Percentiles rank a stretch among this genome's conserved stretches.
These are phyloP conservation scores for Aspergillus conjunctus DNA, from an alignment of 495 filamentous ascomycete genomes.

Conservation along the genomic window DNA sequence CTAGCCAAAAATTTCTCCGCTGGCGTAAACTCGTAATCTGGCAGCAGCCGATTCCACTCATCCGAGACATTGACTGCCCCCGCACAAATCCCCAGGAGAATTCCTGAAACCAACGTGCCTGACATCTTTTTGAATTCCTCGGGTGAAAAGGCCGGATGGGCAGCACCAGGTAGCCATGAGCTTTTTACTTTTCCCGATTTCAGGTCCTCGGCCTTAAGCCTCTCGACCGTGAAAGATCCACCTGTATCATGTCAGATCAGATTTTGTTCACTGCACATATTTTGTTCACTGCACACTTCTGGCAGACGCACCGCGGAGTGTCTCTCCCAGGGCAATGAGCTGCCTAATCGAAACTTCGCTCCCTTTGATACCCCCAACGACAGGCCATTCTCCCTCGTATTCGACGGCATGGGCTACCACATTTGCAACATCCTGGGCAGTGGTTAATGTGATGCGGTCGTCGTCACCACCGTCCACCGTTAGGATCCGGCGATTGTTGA, in stretches of 20 bases:
- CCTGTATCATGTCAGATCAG: not conserved
- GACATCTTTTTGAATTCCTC: conserved; percentile 41
- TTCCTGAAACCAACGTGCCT: conserved; percentile 36
- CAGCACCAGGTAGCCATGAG: conserved; percentile 43
- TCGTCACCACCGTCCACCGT: conserved; percentile 50
- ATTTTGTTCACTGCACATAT: not conserved
- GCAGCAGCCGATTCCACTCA: conserved; percentile 55
- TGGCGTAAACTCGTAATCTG: conserved; percentile 56
- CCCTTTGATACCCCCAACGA: conserved; percentile 55
- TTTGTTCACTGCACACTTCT: not conserved
- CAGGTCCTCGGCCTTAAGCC: conserved; percentile 48
- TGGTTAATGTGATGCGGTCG: conserved; percentile 46
- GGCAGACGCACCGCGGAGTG: conserved; percentile 48
- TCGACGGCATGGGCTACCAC: conserved; percentile 55
- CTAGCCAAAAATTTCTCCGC: too few species aligned
- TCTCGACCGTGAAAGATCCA: conserved; percentile 38
- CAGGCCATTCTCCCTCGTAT: conserved; percentile 58
- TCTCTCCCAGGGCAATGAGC: conserved; percentile 49
- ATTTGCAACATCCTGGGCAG: conserved; percentile 47
- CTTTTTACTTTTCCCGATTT: conserved; percentile 45
- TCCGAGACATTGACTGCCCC: conserved; percentile 49
- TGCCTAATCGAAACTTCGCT: conserved; percentile 42
- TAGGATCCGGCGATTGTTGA: conserved; percentile 51
- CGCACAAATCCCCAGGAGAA: conserved; percentile 41
- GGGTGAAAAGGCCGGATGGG: conserved; percentile 46